phyloP scores from a whole-genome alignment of 1,284 basidiomycete species.

The Ceratobasidium theobromae region DNA sequence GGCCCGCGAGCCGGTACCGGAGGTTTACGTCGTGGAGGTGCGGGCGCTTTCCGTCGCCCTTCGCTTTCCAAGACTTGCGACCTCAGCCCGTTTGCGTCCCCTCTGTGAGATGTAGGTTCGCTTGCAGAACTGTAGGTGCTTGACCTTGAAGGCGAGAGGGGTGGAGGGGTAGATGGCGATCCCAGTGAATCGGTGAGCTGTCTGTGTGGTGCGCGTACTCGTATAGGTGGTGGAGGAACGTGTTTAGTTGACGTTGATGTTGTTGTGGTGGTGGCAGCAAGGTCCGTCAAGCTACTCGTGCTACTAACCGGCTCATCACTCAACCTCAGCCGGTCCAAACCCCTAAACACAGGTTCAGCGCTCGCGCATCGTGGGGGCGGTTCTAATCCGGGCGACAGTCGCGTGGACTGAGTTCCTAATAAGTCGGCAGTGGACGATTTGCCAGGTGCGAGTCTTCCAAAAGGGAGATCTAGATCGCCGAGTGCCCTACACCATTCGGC shows the following conservation, averaged over 20 bases:
- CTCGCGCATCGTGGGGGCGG: not conserved
- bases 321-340: constrained; percentile 4
- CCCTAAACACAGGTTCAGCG: constrained; percentile 1
- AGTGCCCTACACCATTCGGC: constrained; percentile 75
- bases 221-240: not conserved
- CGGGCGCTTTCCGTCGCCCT: constrained; percentile 44
- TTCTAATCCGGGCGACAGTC: no score
- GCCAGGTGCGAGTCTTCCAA: not conserved
- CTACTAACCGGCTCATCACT: constrained; percentile 46
- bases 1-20: constrained; percentile 52
- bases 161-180: constrained; percentile 1
- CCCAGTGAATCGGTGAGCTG: not conserved
- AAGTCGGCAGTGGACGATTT: constrained; percentile 3
- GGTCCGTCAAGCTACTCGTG: constrained; percentile 50
- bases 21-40: constrained; percentile 62
- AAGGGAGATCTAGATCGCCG: not conserved
- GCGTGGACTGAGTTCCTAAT: not conserved
- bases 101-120: constrained; percentile 1
- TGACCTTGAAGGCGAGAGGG: constrained; percentile 20
- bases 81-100: constrained; percentile 19
- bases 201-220: not conserved
- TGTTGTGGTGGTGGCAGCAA: no score
- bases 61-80: not conserved
- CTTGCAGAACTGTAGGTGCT: constrained; percentile 33
- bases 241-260: no score